A percentile compares a stretch with the other conserved stretches of the same genome.
Conservation (phyloP, 2,329 filamentous ascomycete species). For the Pseudocercospora macadamiae region DNA sequence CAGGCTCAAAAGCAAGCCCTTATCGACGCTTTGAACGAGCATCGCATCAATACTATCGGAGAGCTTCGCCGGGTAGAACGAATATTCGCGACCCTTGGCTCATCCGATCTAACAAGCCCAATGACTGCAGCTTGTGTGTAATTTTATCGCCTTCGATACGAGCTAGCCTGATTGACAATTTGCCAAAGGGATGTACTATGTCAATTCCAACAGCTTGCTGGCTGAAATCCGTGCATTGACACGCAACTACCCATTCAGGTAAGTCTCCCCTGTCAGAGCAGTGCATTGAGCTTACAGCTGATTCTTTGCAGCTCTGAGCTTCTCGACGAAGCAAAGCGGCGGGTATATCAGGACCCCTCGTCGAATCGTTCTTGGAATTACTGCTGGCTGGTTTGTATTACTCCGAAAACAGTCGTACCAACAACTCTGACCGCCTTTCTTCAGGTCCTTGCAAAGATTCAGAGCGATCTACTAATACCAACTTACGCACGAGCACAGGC, state of each 20-base stretch:
- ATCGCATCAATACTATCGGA: conserved; percentile 73
- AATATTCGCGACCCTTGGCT: conserved; percentile 61
- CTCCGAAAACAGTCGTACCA: background rate
- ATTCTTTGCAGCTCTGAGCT: conserved; percentile 55
- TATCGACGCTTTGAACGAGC: conserved; percentile 65
- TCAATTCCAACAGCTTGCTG: conserved; percentile 69
- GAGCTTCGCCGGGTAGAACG: conserved; percentile 73
- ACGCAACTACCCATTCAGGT: conserved; percentile 64
- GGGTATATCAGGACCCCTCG: conserved; percentile 65
- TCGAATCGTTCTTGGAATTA: conserved; percentile 76
- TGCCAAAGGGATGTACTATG: conserved; percentile 62
- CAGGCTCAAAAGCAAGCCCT: conserved; percentile 57
- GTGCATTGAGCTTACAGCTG: background rate
- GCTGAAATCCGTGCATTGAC: conserved; percentile 71
- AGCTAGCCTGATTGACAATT: background rate
- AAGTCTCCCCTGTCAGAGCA: background rate
- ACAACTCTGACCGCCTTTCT: background rate
- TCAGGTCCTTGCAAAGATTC: conserved; percentile 62
- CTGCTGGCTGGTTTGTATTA: conserved; percentile 63
- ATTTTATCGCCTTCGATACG: background rate
- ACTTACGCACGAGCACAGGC: conserved; percentile 66
- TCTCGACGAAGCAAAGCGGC: conserved; percentile 65
- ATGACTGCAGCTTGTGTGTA: conserved; percentile 69
- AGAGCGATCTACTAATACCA: conserved; percentile 63
- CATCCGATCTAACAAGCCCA: conserved; percentile 63